These are phyloP conservation scores for Tarenaya hassleriana DNA, from an alignment of 345 rosid genomes.

Conservation along the genomic window DNA sequence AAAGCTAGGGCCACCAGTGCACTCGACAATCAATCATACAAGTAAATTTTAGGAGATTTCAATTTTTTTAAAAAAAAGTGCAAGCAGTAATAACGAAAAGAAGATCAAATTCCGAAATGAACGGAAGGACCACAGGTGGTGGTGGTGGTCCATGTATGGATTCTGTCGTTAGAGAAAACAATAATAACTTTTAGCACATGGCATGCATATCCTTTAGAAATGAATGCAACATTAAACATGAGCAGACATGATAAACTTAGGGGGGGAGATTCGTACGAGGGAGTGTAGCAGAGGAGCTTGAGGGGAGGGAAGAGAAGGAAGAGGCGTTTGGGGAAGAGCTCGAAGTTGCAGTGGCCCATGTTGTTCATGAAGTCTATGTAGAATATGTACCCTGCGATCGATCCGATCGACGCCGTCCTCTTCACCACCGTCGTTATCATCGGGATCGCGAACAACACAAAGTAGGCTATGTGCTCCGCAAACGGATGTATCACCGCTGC, in stretches of 20 bases:
- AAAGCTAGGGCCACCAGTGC: too few species aligned
- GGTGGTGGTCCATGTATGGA: too few species aligned
- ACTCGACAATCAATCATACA: too few species aligned
- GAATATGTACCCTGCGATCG: constrained; percentile 21
- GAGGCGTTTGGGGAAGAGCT: constrained; percentile 29
- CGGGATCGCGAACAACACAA: constrained; percentile 43
- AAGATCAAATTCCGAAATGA: too few species aligned
- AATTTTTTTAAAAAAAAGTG: too few species aligned
- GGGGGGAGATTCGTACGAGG: constrained; percentile 22
- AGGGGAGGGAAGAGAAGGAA: constrained; percentile 30
- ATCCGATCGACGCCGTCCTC: constrained; percentile 29
- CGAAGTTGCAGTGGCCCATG: constrained; percentile 36
- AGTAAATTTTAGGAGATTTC: too few species aligned
- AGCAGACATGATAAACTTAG: background rate
- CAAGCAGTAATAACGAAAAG: too few species aligned
- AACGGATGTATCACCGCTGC: constrained; percentile 69
- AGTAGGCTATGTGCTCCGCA: constrained; percentile 55
- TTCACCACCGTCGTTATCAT: constrained; percentile 24
- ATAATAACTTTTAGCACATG: too few species aligned
- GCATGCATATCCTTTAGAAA: too few species aligned
- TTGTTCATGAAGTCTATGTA: constrained; percentile 34
- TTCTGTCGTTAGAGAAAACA: too few species aligned
- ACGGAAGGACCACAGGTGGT: too few species aligned
- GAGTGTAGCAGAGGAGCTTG: constrained; percentile 30
- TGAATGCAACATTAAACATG: too few species aligned